Evolutionary conservation across 2,329 filamentous ascomycete genomes (phyloP).

Genomic region (Zopfia rhizophila): DNA sequence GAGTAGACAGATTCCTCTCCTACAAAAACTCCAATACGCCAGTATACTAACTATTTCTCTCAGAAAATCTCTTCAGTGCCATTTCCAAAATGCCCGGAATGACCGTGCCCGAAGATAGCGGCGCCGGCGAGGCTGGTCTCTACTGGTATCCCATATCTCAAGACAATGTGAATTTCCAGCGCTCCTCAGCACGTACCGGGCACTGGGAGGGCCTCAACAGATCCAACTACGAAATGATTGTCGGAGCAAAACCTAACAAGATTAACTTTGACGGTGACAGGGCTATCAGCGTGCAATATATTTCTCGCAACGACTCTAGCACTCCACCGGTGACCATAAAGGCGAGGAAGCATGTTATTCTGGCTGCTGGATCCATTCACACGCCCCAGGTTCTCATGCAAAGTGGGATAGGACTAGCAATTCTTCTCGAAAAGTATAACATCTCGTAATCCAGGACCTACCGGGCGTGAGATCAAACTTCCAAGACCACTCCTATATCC

Average conservation of each 20-base stretch:
- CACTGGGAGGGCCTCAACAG: conserved; percentile 19
- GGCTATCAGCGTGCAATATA: conserved; percentile 32
- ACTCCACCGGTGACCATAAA: conserved; percentile 13
- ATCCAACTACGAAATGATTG: conserved; percentile 22
- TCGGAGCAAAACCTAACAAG: conserved; percentile 11
- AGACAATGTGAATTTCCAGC: neutral
- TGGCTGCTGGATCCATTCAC: conserved; percentile 15
- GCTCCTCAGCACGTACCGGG: conserved; percentile 20
- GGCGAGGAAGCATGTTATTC: conserved; percentile 23
- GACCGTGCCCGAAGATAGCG: conserved; percentile 5
- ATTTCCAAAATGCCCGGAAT: conserved; percentile 8
- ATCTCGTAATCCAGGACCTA: conserved; percentile 31
- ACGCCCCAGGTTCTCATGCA: conserved; percentile 16
- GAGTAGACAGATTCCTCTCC: too few species aligned
- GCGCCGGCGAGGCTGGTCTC: conserved; percentile 6
- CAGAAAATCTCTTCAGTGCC: conserved; percentile 1
- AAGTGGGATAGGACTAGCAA: conserved; percentile 14
- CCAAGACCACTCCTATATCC: conserved; percentile 43
- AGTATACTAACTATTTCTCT: too few species aligned
- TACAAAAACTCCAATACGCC: too few species aligned
- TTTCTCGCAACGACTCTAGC: conserved; percentile 9
- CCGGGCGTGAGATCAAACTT: conserved; percentile 34
- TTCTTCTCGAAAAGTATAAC: conserved; percentile 26
- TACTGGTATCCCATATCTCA: conserved; percentile 5
- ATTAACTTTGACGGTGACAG: conserved; percentile 5